Percentiles rank a stretch among this genome's conserved stretches.
phyloP scores from a whole-genome alignment of 768 basidiomycete genomes.

The Mycena belliarum region DNA sequence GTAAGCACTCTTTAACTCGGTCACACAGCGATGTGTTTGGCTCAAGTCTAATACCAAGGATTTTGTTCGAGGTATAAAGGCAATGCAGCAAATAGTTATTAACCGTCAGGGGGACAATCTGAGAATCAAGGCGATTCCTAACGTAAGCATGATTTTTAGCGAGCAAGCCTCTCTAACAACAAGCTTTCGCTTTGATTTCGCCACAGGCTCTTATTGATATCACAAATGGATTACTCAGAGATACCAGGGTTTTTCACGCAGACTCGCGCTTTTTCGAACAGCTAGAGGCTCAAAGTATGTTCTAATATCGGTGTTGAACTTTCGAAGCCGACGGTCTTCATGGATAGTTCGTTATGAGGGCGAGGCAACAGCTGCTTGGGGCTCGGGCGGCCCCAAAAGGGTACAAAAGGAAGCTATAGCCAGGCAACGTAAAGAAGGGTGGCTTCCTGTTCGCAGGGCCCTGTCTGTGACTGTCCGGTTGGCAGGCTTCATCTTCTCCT shows the following conservation, averaged over 20 bases:
- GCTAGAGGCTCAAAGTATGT: conserved; percentile 39
- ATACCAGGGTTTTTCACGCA: conserved; percentile 40
- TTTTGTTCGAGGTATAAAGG: conserved; percentile 30
- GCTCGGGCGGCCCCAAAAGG: conserved; percentile 30
- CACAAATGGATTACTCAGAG: conserved; percentile 40
- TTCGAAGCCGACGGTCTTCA: not conserved
- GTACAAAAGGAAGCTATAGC: conserved; percentile 35
- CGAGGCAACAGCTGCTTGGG: conserved; percentile 32
- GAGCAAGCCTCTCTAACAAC: no score
- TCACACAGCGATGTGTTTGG: not conserved
- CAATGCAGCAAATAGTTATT: conserved; percentile 25
- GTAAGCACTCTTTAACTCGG: conserved; percentile 16
- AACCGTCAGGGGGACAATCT: not conserved
- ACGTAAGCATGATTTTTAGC: not conserved
- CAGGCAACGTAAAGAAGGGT: conserved; percentile 29
- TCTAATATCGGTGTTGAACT: not conserved
- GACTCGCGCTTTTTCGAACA: conserved; percentile 35
- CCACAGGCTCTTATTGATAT: conserved; percentile 32
- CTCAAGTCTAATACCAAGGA: conserved; percentile 27
- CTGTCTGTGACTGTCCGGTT: conserved; percentile 15
- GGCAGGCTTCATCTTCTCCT: not conserved
- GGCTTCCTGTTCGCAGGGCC: conserved; percentile 22
- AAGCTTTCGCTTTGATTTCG: no score
- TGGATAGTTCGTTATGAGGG: conserved; percentile 35
- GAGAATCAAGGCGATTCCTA: not conserved